These are phyloP conservation scores for Mycena filopes DNA, from an alignment of 768 basidiomycete genomes.

Conservation along the genomic window DNA sequence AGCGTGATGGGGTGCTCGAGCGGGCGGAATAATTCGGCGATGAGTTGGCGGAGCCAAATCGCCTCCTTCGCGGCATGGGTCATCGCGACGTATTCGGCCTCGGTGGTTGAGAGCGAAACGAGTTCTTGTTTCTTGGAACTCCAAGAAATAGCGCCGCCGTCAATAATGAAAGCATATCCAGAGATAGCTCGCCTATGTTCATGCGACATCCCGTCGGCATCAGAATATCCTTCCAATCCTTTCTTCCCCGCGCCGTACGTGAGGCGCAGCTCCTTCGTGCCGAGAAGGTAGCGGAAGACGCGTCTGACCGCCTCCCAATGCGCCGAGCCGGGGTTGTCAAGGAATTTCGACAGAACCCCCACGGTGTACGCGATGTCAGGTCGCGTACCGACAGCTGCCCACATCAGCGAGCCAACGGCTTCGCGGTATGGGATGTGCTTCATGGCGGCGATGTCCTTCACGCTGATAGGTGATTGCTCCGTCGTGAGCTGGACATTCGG, in stretches of 20 bases:
- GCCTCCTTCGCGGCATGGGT: conserved; percentile 37
- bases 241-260: conserved; percentile 44
- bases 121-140: background rate
- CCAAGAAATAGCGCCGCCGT: conserved; percentile 42
- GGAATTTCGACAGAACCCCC: too few relatives aligned
- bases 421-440: background rate
- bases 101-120: background rate
- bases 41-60: conserved; percentile 20
- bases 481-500: background rate
- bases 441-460: background rate
- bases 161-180: conserved; percentile 46
- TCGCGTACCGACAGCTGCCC: too few relatives aligned
- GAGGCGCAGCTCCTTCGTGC: conserved; percentile 33
- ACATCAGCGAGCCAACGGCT: too few relatives aligned
- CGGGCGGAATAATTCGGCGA: conserved; percentile 30
- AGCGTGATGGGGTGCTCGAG: conserved; percentile 29
- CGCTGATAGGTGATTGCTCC: background rate
- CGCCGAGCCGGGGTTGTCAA: too few relatives aligned
- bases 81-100: background rate
- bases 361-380: too few relatives aligned
- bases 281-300: conserved; percentile 39
- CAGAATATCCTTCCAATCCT: conserved; percentile 38
- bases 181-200: conserved; percentile 44
- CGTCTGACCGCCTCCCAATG: conserved; percentile 43
- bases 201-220: conserved; percentile 36